Evolutionary conservation across 345 rosid species (phyloP).

Genomic region (Euphorbia lathyris): DNA sequence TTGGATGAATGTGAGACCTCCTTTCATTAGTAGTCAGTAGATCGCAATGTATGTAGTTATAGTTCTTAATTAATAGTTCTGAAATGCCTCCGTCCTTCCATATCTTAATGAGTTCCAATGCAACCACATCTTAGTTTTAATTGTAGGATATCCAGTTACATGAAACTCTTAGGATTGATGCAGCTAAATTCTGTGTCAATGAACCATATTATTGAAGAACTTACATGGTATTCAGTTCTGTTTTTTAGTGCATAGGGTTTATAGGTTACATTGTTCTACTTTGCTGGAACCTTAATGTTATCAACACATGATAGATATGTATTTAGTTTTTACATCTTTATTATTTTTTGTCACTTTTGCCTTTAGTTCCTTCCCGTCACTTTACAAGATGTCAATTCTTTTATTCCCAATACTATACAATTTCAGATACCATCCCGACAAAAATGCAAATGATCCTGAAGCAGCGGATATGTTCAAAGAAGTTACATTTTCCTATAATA

Average conservation of each 20-base stretch:
- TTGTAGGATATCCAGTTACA: not conserved
- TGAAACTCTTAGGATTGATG: not conserved
- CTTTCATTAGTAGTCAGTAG: too few species aligned
- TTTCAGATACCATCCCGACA: slow-evolving; percentile 98
- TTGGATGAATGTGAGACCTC: too few species aligned
- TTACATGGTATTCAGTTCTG: not conserved
- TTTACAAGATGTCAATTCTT: not conserved
- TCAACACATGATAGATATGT: not conserved
- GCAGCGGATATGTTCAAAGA: slow-evolving; percentile 95
- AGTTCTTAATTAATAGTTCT: not conserved
- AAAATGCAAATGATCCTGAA: slow-evolving; percentile 85
- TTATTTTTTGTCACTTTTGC: not conserved
- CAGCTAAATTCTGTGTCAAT: not conserved
- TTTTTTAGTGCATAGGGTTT: not conserved
- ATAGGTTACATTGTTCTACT: not conserved
- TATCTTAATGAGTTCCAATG: not conserved
- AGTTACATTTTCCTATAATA: slow-evolving; percentile 87
- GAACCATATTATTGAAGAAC: not conserved
- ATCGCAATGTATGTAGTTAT: not conserved
- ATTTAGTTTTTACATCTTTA: not conserved
- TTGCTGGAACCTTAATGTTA: not conserved
- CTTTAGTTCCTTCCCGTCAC: not conserved
- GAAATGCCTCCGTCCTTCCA: not conserved
- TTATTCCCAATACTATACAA: slow-evolving; percentile 13
- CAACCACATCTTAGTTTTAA: not conserved